phyloP scores from a whole-genome alignment of 495 filamentous ascomycete species.

The Paragyromitra xinjiangensis region DNA sequence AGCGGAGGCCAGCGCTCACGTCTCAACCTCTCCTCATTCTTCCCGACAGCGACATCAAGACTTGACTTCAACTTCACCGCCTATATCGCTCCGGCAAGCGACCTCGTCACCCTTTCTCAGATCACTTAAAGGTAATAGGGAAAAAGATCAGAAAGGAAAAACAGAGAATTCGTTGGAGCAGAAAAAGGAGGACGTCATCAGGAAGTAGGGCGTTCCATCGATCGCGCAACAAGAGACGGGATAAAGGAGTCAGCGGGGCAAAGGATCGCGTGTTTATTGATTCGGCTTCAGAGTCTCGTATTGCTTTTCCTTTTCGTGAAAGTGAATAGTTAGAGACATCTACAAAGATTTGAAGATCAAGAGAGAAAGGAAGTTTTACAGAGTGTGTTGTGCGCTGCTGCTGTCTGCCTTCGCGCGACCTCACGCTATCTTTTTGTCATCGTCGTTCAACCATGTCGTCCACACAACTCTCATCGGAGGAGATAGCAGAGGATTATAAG shows the following conservation, averaged over 20 bases:
- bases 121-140: slow-evolving; percentile 27
- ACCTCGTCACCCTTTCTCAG: slow-evolving; percentile 19
- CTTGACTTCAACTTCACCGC: slow-evolving; percentile 26
- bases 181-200: slow-evolving; percentile 48
- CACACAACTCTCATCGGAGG: slow-evolving; percentile 68
- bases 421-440: slow-evolving; percentile 49
- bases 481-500: slow-evolving; percentile 94
- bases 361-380: slow-evolving; percentile 51
- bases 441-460: slow-evolving; percentile 51
- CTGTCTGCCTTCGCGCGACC: slow-evolving; percentile 52
- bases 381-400: slow-evolving; percentile 55
- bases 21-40: slow-evolving; percentile 50
- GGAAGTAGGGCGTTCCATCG: slow-evolving; percentile 33
- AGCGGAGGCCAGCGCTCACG: slow-evolving; percentile 51
- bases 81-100: slow-evolving; percentile 29
- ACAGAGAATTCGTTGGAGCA: slow-evolving; percentile 31
- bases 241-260: slow-evolving; percentile 43
- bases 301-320: slow-evolving; percentile 55
- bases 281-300: slow-evolving; percentile 46
- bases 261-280: slow-evolving; percentile 52
- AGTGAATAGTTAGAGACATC: slow-evolving; percentile 56
- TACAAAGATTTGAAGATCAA: slow-evolving; percentile 53
- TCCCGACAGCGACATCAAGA: slow-evolving; percentile 42
- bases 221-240: slow-evolving; percentile 42
- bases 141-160: slow-evolving; percentile 36